phyloP scores from a whole-genome alignment of 2,329 filamentous ascomycete genomes.

The Penicillium sp. region DNA sequence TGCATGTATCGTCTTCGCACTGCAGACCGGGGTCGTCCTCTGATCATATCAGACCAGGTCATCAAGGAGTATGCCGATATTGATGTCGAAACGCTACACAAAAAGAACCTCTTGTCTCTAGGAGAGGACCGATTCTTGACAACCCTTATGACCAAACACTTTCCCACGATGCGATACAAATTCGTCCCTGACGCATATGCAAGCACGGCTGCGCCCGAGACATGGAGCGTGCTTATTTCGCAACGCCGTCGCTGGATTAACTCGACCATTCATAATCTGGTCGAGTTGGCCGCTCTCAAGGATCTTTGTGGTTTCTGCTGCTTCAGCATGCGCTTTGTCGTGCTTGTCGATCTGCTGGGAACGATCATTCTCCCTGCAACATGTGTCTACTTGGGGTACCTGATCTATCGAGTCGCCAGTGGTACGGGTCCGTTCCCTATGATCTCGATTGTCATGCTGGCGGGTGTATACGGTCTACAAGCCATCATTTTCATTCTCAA shows the following conservation, averaged over 20 bases:
- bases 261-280: slow-evolving; percentile 94
- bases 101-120: slow-evolving; percentile 86
- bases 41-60: slow-evolving; percentile 85
- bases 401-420: slow-evolving; percentile 72
- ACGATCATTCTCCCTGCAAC: slow-evolving; percentile 89
- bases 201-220: slow-evolving; percentile 86
- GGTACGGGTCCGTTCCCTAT: slow-evolving; percentile 69
- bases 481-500: slow-evolving; percentile 95
- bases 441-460: slow-evolving; percentile 84
- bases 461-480: slow-evolving; percentile 88
- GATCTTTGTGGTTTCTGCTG: slow-evolving; percentile 98
- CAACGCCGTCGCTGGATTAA: slow-evolving; percentile 99
- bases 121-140: slow-evolving; percentile 97
- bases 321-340: slow-evolving; percentile 96
- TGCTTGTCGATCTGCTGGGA: slow-evolving; percentile 88
- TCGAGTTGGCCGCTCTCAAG: slow-evolving; percentile 80
- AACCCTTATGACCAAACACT: slow-evolving; percentile 96
- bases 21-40: slow-evolving; percentile 84
- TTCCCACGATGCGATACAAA: slow-evolving; percentile 92
- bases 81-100: slow-evolving; percentile 87
- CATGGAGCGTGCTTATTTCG: slow-evolving; percentile 90
- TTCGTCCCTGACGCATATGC: slow-evolving; percentile 91
- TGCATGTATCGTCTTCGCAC: slow-evolving; percentile 97
- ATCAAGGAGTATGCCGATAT: slow-evolving; percentile 85
- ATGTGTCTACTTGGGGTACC: slow-evolving; percentile 75